These are phyloP conservation scores for Tubosaeta sp. DNA, from an alignment of 768 basidiomycete species.

Conservation along the genomic window DNA sequence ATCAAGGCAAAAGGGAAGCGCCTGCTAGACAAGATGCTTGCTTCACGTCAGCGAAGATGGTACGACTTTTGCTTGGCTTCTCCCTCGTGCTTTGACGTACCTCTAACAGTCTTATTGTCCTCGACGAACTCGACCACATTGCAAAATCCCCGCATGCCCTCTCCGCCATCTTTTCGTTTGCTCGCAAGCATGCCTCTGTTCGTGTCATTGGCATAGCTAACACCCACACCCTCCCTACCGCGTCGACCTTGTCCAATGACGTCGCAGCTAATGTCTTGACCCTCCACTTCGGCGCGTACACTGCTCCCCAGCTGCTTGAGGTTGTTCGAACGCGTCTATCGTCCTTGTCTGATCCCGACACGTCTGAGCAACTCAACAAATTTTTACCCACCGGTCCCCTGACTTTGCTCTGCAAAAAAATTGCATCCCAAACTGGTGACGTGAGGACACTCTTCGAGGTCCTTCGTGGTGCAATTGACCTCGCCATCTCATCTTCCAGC, in stretches of 20 bases:
- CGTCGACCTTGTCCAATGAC: conserved; percentile 36
- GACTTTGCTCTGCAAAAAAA: conserved; percentile 70
- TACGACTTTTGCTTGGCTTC: conserved; percentile 16
- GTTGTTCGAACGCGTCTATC: conserved; percentile 65
- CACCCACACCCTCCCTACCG: conserved; percentile 75
- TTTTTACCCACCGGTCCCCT: conserved; percentile 64
- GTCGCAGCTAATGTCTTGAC: conserved; percentile 47
- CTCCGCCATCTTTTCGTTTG: conserved; percentile 63
- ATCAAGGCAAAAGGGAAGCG: conserved; percentile 46
- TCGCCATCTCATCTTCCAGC: conserved; percentile 40
- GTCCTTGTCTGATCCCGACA: conserved; percentile 39
- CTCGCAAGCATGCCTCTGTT: conserved; percentile 48
- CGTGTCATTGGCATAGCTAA: conserved; percentile 86
- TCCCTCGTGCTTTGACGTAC: conserved; percentile 18
- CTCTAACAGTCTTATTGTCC: conserved; percentile 57
- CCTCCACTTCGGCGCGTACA: conserved; percentile 80
- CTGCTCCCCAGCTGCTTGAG: conserved; percentile 60
- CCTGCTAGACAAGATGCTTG: conserved; percentile 43
- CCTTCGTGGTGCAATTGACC: conserved; percentile 72
- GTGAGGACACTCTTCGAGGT: conserved; percentile 79
- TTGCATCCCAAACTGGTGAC: conserved; percentile 80
- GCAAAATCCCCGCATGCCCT: conserved; percentile 57
- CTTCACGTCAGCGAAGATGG: conserved; percentile 50
- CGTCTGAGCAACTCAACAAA: conserved; percentile 36
- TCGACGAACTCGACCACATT: conserved; percentile 87